A percentile compares a stretch with the other conserved stretches of the same genome.
These are phyloP conservation scores for Lipomyces anomalus DNA, from an alignment of 805 yeast species.

Conservation along the genomic window DNA sequence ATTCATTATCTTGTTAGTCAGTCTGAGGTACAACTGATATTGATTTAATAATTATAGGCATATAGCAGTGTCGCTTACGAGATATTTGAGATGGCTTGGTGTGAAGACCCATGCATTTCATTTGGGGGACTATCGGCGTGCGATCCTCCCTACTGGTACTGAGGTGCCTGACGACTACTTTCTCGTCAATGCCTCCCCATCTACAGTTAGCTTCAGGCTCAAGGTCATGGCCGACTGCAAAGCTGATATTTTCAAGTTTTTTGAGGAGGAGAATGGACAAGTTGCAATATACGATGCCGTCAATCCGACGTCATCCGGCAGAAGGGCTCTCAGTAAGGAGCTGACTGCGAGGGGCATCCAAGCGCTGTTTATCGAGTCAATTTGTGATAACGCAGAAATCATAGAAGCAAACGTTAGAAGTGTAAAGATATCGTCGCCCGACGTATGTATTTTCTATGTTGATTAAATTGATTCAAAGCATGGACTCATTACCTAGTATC, in stretches of 20 bases:
- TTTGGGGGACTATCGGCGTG: constrained; percentile 82
- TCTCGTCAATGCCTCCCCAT: constrained; percentile 44
- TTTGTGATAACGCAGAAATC: constrained; percentile 66
- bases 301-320: constrained; percentile 67
- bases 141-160: constrained; percentile 38
- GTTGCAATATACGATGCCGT: constrained; percentile 95
- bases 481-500: too few species aligned
- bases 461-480: constrained; percentile 8
- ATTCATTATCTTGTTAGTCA: not conserved
- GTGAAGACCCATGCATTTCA: constrained; percentile 89
- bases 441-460: constrained; percentile 31
- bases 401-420: constrained; percentile 73
- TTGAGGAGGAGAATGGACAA: constrained; percentile 76
- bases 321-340: constrained; percentile 51
- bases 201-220: constrained; percentile 50
- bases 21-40: not conserved
- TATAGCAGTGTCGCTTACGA: constrained; percentile 80
- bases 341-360: constrained; percentile 60
- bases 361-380: constrained; percentile 80
- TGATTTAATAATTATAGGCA: constrained; percentile 34
- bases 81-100: constrained; percentile 94
- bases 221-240: constrained; percentile 59
- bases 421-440: constrained; percentile 76
- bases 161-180: constrained; percentile 66
- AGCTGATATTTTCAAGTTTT: constrained; percentile 63